phyloP scores from a whole-genome alignment of 2,329 filamentous ascomycete species.

The Aureobasidium sp. region DNA sequence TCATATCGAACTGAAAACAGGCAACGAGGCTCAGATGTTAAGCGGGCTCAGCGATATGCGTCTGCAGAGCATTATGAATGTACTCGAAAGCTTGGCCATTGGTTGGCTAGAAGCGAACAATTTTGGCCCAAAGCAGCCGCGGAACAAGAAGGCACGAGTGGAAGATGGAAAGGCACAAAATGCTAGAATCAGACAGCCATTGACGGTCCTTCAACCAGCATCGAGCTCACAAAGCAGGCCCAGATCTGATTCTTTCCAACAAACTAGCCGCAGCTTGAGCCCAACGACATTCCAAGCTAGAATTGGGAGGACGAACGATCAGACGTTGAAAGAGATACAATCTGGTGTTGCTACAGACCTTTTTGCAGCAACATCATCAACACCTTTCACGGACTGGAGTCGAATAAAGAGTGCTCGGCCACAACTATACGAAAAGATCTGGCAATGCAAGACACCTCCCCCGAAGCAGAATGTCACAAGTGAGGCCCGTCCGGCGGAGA shows the following conservation, averaged over 20 bases:
- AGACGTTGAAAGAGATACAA: neutral
- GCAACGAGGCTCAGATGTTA: neutral
- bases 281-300: neutral
- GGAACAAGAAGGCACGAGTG: constrained; percentile 15
- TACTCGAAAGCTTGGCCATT: constrained; percentile 61
- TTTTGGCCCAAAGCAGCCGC: constrained; percentile 50
- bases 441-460: constrained; percentile 12
- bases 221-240: neutral
- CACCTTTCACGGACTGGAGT: constrained; percentile 34
- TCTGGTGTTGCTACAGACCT: neutral
- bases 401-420: constrained; percentile 38
- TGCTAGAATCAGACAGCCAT: neutral
- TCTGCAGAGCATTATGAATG: constrained; percentile 52
- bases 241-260: neutral
- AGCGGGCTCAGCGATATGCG: neutral
- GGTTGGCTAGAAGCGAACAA: constrained; percentile 70
- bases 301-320: neutral
- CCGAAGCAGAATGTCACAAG: neutral
- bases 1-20: constrained; percentile 47
- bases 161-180: neutral
- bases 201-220: neutral
- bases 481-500: too few species aligned
- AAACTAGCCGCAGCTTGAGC: neutral
- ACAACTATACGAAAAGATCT: constrained; percentile 28
- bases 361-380: neutral